phyloP scores from a whole-genome alignment of 306 rosid species.

The Lotus japonicus region DNA sequence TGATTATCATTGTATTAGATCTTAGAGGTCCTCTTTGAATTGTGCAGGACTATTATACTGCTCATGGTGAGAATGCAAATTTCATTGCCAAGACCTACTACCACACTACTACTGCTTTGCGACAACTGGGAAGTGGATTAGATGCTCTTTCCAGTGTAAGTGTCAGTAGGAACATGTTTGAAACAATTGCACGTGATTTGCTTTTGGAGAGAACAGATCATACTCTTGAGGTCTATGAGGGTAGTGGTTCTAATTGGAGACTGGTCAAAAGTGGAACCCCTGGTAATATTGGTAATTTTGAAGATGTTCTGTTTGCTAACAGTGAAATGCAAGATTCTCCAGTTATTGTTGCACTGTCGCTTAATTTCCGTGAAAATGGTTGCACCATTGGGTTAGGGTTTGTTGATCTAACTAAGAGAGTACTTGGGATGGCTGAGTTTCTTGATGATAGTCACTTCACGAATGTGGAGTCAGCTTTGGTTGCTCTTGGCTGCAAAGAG shows the following conservation, averaged over 20 bases:
- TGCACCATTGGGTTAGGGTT: conserved; percentile 77
- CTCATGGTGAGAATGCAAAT: conserved; percentile 91
- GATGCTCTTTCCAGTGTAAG: conserved; percentile 77
- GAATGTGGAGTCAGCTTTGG: conserved; percentile 79
- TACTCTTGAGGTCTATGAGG: conserved; percentile 88
- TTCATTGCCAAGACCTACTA: conserved; percentile 86
- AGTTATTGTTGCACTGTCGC: conserved; percentile 65
- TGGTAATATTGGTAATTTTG: conserved; percentile 87
- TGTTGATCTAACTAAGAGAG: conserved; percentile 80
- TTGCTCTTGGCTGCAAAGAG: conserved; percentile 96
- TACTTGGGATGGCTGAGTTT: conserved; percentile 86
- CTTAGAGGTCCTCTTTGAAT: conserved; percentile 1
- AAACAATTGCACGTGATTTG: conserved; percentile 77
- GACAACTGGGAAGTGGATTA: conserved; percentile 72
- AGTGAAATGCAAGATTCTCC: conserved; percentile 99
- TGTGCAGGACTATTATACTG: conserved; percentile 84
- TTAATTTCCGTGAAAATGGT: conserved; percentile 64
- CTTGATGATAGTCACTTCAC: conserved; percentile 92
- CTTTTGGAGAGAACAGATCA: conserved; percentile 92
- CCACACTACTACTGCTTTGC: conserved; percentile 78
- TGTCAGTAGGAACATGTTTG: conserved; percentile 76
- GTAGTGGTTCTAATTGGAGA: conserved; percentile 87
- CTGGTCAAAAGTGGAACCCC: conserved; percentile 86
- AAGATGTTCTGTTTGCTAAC: conserved; percentile 87
- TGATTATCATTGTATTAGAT: background rate